Evolutionary conservation across 192 early-diverging fungal species (phyloP), one percentile per base, ranked within the genome.

Genomic region (Allomyces arbusculus): DNA sequence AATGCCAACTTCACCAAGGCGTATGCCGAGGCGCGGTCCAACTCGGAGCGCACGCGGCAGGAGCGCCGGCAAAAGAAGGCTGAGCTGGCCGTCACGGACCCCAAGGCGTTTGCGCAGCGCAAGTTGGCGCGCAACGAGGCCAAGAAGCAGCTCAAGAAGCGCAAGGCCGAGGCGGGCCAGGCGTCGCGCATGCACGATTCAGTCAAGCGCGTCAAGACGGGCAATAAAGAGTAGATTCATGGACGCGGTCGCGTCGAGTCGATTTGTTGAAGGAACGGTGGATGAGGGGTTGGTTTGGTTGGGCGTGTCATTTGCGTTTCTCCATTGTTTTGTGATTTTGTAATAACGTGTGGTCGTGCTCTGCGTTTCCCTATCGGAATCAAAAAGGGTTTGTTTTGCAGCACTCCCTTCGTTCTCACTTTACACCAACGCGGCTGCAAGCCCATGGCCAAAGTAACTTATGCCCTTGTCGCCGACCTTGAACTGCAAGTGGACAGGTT

Each of bases 1-100:
- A 85, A 86, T 8, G 83, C 82, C 0, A 78, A 72, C 22, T 95
- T 86, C 68, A 79, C 89, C 61, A 64, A 69, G 7, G 73, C 78
- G 0, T 86, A 92, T 71, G 83, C 86, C 66, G 75, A 77, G 33
- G 78, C 90, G 33, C 84, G 87, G 55, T 72, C 81, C 62, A 77
- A 79, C 67, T 80, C 93, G 22, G 73, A 72, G 22, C 69, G 79
- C 11, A 74, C 84, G 28, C 80, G 87, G 24, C 76, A 75, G 4
- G 81, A 86, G 65, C 78, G 89, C n/a, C 80, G 82, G 64, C 78
- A 75, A 58, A 73, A 82, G 61, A 75, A 80, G 28, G 82, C 76
- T 62, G 75, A 82, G 65, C 78, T 78, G 77, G 78, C 78, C 26
- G 65, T 78, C 50, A 58, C 50, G 3, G 20, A 58, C 50, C 50